Evolutionary conservation across 1,284 basidiomycete species (phyloP), one percentile per base, ranked within the genome.

Genomic region (Thelephora terrestris): DNA sequence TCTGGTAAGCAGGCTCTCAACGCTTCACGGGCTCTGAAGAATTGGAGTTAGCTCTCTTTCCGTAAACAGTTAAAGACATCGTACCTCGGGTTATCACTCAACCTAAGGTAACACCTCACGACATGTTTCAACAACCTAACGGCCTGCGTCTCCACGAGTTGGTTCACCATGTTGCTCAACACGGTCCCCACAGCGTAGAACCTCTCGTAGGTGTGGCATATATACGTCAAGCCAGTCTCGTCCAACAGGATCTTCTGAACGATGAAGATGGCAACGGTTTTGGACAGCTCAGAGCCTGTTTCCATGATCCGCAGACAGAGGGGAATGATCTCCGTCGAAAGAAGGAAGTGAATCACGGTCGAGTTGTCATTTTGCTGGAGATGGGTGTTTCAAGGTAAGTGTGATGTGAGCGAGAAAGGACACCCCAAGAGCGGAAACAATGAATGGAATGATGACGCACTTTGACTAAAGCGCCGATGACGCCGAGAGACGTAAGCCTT

Each of bases 291-390:
- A 5, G 93, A 96, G 43, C 96, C 96, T 1, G 96, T 99, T 69
- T 99, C 96, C 96, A 99, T 99, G 68, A 99, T 99, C 47, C 96
- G 86, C 46, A 99, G 79, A 64, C 96, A 99, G 50, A 99, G 85
- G 21, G 96, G 96, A 62, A 99, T 99, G 66, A 99, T 99, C 72
- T 99, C 96, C 46, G 96, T 99, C 9, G 95, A 98, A 36, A 99
- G 79, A 44, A 99, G 77, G 72, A 99, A 99, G 68, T 98, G 96
- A 66, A 99, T 99, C 56, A 99, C 95, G 52, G 94, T 89, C 59
- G 87, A 92, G 69, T 99, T 99, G 71, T 99, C 96, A 65, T 98
- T 98, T 88, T 97, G 93, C 86, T 91, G 58, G 1, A 42, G 16
- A 38, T 20, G 17, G 47, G 42, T 35, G 27, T 42, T 20, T 23